Percentiles rank a stretch among this genome's conserved stretches.
phyloP scores from a whole-genome alignment of 2,329 filamentous ascomycete genomes.

The Arthrobotrys iridis region DNA sequence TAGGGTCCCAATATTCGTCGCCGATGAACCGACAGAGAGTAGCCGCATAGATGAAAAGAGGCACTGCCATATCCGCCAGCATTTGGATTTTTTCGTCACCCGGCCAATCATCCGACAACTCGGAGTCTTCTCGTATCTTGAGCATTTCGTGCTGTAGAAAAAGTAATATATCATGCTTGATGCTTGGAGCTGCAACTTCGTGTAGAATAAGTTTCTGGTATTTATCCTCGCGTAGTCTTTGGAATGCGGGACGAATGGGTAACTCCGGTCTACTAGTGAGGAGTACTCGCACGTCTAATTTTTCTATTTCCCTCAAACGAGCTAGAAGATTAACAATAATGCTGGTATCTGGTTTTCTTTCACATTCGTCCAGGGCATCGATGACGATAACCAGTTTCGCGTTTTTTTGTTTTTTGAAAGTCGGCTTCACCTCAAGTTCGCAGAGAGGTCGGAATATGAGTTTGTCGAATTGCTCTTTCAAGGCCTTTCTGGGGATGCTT shows the following conservation, averaged over 20 bases:
- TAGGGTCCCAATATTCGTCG: neutral
- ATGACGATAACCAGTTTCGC: slow-evolving; percentile 55
- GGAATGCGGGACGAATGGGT: slow-evolving; percentile 55
- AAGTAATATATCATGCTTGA: slow-evolving; percentile 58
- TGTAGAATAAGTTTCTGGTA: slow-evolving; percentile 42
- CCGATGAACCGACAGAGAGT: slow-evolving; percentile 59
- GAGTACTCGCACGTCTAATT: slow-evolving; percentile 53
- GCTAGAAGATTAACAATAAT: slow-evolving; percentile 53
- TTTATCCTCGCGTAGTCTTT: slow-evolving; percentile 8
- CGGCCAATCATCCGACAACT: slow-evolving; percentile 45
- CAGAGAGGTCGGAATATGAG: slow-evolving; percentile 62
- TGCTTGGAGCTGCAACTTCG: neutral
- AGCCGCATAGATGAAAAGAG: slow-evolving; percentile 59
- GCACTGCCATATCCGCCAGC: slow-evolving; percentile 53
- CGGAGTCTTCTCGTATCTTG: slow-evolving; percentile 40
- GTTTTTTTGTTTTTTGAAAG: neutral
- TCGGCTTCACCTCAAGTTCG: slow-evolving; percentile 62
- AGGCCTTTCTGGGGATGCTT: slow-evolving; percentile 51
- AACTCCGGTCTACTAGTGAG: slow-evolving; percentile 56
- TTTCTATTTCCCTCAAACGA: slow-evolving; percentile 10
- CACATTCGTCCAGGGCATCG: slow-evolving; percentile 60
- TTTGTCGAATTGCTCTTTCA: slow-evolving; percentile 62
- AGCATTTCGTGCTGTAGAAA: slow-evolving; percentile 54
- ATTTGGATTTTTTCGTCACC: slow-evolving; percentile 41
- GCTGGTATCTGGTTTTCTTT: slow-evolving; percentile 54